Percentiles rank a stretch among this genome's conserved stretches.
Evolutionary conservation across 2,329 filamentous ascomycete species (phyloP).

Genomic region (Aureobasidium mangrovei): DNA sequence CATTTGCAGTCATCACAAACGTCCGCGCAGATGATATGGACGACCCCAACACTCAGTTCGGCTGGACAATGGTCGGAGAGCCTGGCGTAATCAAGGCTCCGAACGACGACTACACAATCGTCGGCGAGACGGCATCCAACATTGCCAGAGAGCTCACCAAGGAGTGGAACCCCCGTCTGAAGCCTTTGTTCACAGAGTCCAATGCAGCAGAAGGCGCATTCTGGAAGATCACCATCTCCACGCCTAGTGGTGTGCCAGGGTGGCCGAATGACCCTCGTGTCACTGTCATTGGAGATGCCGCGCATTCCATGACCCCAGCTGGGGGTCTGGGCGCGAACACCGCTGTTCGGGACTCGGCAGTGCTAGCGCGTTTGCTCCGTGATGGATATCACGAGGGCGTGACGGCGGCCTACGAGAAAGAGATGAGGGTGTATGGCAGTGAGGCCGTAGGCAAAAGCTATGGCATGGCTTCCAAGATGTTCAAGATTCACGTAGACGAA

Average conservation of each 20-base stretch:
- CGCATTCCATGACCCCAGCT: slow-evolving; percentile 49
- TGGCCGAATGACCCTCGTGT: slow-evolving; percentile 52
- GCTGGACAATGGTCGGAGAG: slow-evolving; percentile 54
- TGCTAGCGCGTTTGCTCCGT: slow-evolving; percentile 44
- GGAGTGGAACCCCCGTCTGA: slow-evolving; percentile 49
- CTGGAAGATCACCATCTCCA: slow-evolving; percentile 59
- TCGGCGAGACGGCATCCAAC: slow-evolving; percentile 48
- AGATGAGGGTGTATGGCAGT: slow-evolving; percentile 44
- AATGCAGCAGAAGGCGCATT: slow-evolving; percentile 49
- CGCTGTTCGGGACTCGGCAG: slow-evolving; percentile 46
- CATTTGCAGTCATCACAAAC: slow-evolving; percentile 53
- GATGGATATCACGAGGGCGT: slow-evolving; percentile 39
- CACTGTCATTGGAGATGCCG: slow-evolving; percentile 51
- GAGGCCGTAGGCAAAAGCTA: slow-evolving; percentile 50
- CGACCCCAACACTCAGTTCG: slow-evolving; percentile 48
- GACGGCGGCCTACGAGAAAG: slow-evolving; percentile 32
- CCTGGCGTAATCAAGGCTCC: slow-evolving; percentile 51
- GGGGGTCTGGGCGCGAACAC: slow-evolving; percentile 49
- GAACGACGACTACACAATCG: slow-evolving; percentile 51
- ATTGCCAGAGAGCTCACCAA: slow-evolving; percentile 48
- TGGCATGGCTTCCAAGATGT: slow-evolving; percentile 34
- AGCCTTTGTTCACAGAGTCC: slow-evolving; percentile 52
- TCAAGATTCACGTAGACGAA: slow-evolving; percentile 43
- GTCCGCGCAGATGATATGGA: slow-evolving; percentile 53
- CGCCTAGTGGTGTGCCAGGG: slow-evolving; percentile 49